A percentile compares a stretch with the other conserved stretches of the same genome.
Conservation (phyloP, 192 early-diverging fungal species). For the Linnemannia elongata region DNA sequence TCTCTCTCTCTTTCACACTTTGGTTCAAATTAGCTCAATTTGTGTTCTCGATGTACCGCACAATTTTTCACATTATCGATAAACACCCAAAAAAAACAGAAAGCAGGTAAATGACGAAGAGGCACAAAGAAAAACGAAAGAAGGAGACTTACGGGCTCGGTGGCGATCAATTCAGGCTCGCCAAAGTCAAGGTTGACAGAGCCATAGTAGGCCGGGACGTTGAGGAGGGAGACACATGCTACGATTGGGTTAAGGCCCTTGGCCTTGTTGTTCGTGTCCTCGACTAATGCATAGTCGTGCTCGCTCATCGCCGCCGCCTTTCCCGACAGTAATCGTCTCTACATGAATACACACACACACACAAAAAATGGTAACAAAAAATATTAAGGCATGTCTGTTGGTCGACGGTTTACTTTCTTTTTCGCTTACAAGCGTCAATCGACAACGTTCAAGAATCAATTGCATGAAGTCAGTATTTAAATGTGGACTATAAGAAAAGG, state of each 20-base stretch:
- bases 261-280: constrained; percentile 9
- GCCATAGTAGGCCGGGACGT: constrained; percentile 23
- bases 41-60: neutral
- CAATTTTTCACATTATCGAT: neutral
- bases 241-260: constrained; percentile 37
- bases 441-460: neutral
- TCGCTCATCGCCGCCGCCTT: constrained; percentile 32
- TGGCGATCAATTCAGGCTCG: constrained; percentile 36
- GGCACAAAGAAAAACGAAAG: neutral
- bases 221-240: constrained; percentile 33
- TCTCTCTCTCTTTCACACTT: too few relatives aligned
- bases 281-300: constrained; percentile 43
- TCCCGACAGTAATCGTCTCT: constrained; percentile 32
- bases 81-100: neutral
- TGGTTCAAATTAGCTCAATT: too few relatives aligned
- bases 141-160: constrained; percentile 30
- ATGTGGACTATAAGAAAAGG: too few relatives aligned
- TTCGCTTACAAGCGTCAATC: neutral
- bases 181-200: constrained; percentile 26
- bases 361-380: neutral
- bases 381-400: neutral
- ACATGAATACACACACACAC: neutral
- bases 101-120: neutral
- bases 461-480: neutral
- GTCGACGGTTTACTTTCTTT: neutral